Conservation (phyloP, 2,329 filamentous ascomycete genomes). For the Botrytis cinerea region DNA sequence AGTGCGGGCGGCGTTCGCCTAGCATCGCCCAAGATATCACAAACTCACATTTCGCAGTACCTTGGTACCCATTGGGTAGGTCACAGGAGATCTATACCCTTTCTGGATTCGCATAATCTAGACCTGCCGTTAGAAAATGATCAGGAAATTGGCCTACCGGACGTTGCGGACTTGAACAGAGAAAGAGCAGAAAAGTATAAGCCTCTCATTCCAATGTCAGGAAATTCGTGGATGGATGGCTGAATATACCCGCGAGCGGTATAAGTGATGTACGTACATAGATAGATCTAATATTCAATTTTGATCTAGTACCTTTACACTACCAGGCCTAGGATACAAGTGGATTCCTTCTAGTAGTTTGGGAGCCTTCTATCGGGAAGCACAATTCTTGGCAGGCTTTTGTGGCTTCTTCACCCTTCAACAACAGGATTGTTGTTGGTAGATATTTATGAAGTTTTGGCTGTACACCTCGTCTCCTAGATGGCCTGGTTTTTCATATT, state of each 20-base stretch:
- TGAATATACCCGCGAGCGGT: background rate
- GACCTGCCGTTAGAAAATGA: background rate
- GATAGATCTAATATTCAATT: too few relatives aligned
- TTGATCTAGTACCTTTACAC: background rate
- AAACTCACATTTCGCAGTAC: background rate
- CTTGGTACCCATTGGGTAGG: background rate
- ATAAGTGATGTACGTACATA: background rate
- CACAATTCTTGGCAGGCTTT: background rate
- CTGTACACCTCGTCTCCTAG: background rate
- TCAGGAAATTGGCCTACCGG: background rate
- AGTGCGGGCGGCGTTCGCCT: background rate
- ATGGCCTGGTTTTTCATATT: background rate
- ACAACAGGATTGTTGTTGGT: background rate
- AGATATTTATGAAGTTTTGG: background rate
- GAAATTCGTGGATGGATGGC: background rate
- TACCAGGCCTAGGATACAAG: background rate
- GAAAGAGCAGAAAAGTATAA: background rate
- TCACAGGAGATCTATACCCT: background rate
- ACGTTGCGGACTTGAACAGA: background rate
- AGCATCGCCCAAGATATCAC: background rate
- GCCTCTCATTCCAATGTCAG: background rate
- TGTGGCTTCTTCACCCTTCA: background rate
- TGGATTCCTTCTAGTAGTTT: background rate
- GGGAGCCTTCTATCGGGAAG: background rate
- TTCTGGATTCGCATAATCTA: background rate